Conservation (phyloP, 2,329 filamentous ascomycete species). For the Talaromyces atroroseus region DNA sequence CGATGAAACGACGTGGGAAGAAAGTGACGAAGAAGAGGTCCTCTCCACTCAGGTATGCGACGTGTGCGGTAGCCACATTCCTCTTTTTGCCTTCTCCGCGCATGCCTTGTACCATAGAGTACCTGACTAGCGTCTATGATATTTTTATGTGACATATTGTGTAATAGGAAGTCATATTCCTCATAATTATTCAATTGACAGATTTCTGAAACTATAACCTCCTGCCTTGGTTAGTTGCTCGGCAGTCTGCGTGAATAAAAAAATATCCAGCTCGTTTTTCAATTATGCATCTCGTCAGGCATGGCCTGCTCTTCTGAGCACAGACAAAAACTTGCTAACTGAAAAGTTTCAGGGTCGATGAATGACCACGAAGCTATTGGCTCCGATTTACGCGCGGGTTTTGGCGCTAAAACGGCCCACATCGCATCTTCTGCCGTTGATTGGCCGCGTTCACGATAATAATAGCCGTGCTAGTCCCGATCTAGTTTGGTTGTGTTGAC, state of each 20-base stretch:
- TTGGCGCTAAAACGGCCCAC: not conserved
- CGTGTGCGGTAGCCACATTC: constrained; percentile 43
- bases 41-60: constrained; percentile 32
- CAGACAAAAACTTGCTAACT: too few species aligned
- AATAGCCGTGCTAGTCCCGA: not conserved
- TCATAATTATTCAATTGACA: not conserved
- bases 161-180: not conserved
- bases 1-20: constrained; percentile 28
- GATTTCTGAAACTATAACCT: not conserved
- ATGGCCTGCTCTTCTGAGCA: not conserved
- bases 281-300: not conserved
- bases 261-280: not conserved
- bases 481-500: not conserved
- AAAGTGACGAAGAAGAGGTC: constrained; percentile 26
- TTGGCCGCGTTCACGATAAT: not conserved
- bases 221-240: not conserved
- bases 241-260: not conserved
- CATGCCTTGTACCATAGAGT: constrained; percentile 45
- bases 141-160: not conserved
- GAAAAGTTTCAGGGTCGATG: constrained; percentile 4
- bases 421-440: not conserved
- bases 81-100: constrained; percentile 46
- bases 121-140: constrained; percentile 16
- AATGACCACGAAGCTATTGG: not conserved
- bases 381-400: not conserved